Evolutionary conservation across 768 basidiomycete genomes (phyloP).

Genomic region (Hirschioporus abietinus): DNA sequence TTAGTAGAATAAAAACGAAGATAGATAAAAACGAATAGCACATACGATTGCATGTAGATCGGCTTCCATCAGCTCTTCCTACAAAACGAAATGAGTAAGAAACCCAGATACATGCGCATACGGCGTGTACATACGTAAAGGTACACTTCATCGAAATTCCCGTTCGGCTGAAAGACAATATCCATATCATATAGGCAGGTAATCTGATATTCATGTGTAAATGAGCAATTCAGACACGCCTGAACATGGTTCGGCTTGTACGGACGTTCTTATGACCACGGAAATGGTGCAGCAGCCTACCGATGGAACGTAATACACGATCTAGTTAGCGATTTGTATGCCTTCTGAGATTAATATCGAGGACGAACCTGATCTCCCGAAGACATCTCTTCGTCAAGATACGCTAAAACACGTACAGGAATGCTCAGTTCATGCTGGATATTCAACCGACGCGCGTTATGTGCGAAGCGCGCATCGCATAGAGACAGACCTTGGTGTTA

Average conservation of each 20-base stretch:
- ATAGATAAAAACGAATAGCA: constrained; percentile 9
- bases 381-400: constrained; percentile 96
- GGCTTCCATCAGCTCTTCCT: constrained; percentile 99
- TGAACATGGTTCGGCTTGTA: constrained; percentile 10
- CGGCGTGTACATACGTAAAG: constrained; percentile 57
- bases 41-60: constrained; percentile 97
- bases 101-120: constrained; percentile 1
- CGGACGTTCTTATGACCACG: constrained; percentile 97
- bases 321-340: not conserved
- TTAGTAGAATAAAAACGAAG: constrained; percentile 5
- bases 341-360: not conserved
- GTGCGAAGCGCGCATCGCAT: not conserved
- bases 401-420: constrained; percentile 40
- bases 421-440: not conserved
- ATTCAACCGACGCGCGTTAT: not conserved
- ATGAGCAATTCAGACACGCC: constrained; percentile 2
- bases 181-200: constrained; percentile 98
- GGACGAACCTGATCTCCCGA: constrained; percentile 80
- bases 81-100: constrained; percentile 13
- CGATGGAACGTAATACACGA: not conserved
- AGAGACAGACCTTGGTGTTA: constrained; percentile 65
- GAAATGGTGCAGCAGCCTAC: constrained; percentile 91
- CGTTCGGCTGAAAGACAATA: constrained; percentile 86
- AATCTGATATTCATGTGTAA: constrained; percentile 47
- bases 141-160: constrained; percentile 96